Evolutionary conservation across 345 rosid species (phyloP).

Genomic region (Hibiscus trionum): DNA sequence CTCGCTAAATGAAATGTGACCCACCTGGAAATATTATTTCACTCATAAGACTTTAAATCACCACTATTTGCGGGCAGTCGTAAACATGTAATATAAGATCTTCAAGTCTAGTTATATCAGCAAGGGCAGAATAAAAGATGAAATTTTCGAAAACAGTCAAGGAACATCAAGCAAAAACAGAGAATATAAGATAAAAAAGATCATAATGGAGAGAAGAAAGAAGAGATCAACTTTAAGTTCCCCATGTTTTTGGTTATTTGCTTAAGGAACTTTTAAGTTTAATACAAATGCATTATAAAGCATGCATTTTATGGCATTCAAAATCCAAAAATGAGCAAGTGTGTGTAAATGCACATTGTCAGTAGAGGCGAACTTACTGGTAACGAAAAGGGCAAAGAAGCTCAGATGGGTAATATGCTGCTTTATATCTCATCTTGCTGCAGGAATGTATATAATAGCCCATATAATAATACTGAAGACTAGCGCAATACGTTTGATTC

Average conservation of each 20-base stretch:
- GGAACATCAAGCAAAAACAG: background rate
- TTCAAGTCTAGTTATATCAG: background rate
- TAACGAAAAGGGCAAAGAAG: constrained; percentile 92
- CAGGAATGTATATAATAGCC: constrained; percentile 98
- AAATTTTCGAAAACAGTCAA: background rate
- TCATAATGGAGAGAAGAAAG: background rate
- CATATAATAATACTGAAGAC: constrained; percentile 87
- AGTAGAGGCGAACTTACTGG: constrained; percentile 49
- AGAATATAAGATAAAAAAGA: background rate
- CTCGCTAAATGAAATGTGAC: constrained; percentile 55
- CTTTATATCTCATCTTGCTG: constrained; percentile 96
- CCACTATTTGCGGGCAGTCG: background rate
- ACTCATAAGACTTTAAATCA: constrained; percentile 14
- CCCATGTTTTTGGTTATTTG: background rate
- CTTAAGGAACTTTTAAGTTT: background rate
- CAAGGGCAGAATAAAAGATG: background rate
- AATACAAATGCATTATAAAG: background rate
- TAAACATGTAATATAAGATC: background rate
- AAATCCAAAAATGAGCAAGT: background rate
- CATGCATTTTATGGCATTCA: background rate
- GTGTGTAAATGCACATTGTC: background rate
- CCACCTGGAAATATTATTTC: constrained; percentile 64
- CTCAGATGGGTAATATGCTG: constrained; percentile 85
- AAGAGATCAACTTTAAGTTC: background rate
- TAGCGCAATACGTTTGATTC: constrained; percentile 55